Conservation (phyloP, 148 eudicot species). For the Silene conica region DNA sequence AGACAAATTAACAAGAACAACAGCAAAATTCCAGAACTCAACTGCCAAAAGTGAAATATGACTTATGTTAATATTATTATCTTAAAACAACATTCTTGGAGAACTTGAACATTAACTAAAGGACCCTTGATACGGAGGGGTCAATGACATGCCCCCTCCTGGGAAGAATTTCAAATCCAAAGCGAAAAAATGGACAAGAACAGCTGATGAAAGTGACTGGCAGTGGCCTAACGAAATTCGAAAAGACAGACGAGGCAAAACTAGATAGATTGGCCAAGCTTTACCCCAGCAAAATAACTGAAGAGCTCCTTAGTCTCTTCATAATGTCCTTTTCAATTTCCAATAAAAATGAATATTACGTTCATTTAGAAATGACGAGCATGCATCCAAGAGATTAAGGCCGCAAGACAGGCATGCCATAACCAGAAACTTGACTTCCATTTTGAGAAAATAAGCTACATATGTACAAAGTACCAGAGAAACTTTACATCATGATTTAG, state of each 20-base stretch:
- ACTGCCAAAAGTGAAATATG: slow-evolving; percentile 12
- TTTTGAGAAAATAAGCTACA: too few species aligned
- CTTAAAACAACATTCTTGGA: background rate
- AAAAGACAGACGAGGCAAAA: background rate
- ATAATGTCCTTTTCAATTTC: background rate
- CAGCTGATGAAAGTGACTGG: background rate
- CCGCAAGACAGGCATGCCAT: too few species aligned
- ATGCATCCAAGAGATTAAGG: too few species aligned
- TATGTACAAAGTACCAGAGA: too few species aligned
- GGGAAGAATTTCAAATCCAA: background rate
- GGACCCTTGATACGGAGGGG: background rate
- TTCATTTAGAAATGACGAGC: background rate
- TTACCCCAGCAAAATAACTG: background rate
- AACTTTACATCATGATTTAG: too few species aligned
- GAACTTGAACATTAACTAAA: slow-evolving; percentile 6
- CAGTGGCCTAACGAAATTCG: background rate
- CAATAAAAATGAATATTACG: background rate
- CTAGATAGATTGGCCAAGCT: background rate
- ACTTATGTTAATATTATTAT: background rate
- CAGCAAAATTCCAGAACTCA: slow-evolving; percentile 14
- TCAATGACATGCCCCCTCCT: background rate
- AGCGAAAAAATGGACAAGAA: background rate
- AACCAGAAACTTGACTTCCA: too few species aligned
- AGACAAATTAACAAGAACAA: slow-evolving; percentile 22
- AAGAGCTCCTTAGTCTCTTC: background rate